A percentile compares a stretch with the other conserved stretches of the same genome.
phyloP scores from a whole-genome alignment of 2,329 filamentous ascomycete species.

The Penicillium sp. region DNA sequence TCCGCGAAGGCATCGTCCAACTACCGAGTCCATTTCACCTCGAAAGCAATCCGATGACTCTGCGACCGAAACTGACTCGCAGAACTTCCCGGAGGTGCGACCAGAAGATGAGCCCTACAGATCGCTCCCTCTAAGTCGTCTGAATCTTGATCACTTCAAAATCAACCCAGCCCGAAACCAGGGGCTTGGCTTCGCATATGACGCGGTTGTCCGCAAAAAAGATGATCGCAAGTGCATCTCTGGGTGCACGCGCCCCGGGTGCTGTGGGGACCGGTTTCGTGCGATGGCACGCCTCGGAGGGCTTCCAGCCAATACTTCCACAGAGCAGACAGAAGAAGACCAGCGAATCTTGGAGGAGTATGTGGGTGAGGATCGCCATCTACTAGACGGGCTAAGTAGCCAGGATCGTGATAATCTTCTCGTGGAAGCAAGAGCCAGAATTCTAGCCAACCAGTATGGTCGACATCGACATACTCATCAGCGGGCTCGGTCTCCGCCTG shows the following conservation, averaged over 20 bases:
- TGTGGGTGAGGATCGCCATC: conserved; percentile 42
- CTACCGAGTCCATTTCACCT: not conserved
- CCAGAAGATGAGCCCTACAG: conserved; percentile 50
- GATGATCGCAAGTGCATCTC: conserved; percentile 64
- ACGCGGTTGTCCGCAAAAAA: conserved; percentile 66
- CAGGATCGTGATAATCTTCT: conserved; percentile 63
- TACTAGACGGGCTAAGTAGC: conserved; percentile 47
- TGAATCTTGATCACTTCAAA: conserved; percentile 71
- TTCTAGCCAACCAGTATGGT: conserved; percentile 68
- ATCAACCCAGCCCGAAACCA: conserved; percentile 69
- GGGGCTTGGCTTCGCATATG: conserved; percentile 66
- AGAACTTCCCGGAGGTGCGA: conserved; percentile 6
- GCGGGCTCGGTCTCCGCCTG: conserved; percentile 68
- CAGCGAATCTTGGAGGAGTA: conserved; percentile 48
- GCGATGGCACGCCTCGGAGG: conserved; percentile 52
- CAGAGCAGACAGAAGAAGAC: conserved; percentile 21
- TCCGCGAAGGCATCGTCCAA: not conserved
- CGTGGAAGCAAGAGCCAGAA: conserved; percentile 67
- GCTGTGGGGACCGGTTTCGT: conserved; percentile 68
- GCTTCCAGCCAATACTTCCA: conserved; percentile 23
- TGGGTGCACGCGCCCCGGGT: conserved; percentile 69
- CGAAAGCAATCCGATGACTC: not conserved
- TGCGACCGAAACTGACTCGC: conserved; percentile 2
- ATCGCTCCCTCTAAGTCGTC: conserved; percentile 50
- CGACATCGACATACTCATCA: conserved; percentile 72